Evolutionary conservation across 2,329 filamentous ascomycete genomes (phyloP).

Genomic region (Pseudogymnoascus sp.): DNA sequence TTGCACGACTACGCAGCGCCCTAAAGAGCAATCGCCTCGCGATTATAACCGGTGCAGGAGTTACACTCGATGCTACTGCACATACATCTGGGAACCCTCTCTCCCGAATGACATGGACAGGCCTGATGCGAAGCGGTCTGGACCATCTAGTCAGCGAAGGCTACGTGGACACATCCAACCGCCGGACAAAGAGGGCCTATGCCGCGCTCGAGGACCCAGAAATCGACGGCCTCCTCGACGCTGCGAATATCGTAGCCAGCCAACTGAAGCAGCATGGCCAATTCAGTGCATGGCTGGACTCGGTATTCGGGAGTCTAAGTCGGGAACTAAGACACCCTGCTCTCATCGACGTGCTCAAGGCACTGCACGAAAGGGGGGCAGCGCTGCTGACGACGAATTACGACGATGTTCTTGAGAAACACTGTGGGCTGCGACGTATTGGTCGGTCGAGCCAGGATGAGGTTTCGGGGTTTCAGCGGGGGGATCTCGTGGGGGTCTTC

Average conservation of each 20-base stretch:
- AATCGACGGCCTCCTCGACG: neutral
- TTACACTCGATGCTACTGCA: neutral
- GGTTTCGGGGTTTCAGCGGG: slow-evolving; percentile 1
- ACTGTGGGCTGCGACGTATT: neutral
- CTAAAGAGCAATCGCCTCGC: slow-evolving; percentile 2
- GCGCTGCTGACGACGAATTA: slow-evolving; percentile 8
- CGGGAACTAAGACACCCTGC: neutral
- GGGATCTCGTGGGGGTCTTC: slow-evolving; percentile 7
- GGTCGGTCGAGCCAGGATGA: neutral
- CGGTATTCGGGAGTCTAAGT: neutral
- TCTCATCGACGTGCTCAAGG: neutral
- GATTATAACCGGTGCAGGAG: slow-evolving; percentile 9
- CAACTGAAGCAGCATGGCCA: neutral
- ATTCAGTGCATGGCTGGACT: neutral
- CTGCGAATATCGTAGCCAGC: slow-evolving; percentile 5
- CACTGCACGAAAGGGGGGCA: slow-evolving; percentile 3
- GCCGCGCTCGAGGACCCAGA: neutral
- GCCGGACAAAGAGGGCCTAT: neutral
- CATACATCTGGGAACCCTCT: neutral
- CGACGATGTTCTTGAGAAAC: slow-evolving; percentile 9
- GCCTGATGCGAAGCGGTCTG: neutral
- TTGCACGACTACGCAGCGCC: neutral
- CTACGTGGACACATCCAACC: neutral
- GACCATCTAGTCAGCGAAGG: neutral
- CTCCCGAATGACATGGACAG: slow-evolving; percentile 5